Conservation (phyloP, 2,329 filamentous ascomycete species). For the Tolypocladium nubicola region DNA sequence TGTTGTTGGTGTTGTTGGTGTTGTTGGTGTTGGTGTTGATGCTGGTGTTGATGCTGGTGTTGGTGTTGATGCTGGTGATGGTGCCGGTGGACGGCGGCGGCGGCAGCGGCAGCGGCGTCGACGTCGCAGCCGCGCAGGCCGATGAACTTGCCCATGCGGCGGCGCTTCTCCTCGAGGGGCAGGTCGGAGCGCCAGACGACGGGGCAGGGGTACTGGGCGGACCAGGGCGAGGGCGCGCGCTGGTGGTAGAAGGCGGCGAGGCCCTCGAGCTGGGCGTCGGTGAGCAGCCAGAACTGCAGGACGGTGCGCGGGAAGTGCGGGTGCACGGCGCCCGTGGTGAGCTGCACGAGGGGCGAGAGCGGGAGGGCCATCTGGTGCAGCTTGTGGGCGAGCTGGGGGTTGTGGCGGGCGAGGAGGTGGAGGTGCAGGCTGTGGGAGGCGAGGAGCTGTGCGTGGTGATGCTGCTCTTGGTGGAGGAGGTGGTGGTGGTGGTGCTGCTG, state of each 20-base stretch:
- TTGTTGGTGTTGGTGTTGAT: too few species aligned
- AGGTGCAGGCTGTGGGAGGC: constrained; percentile 16
- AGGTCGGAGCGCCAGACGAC: constrained; percentile 49
- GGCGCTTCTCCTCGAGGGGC: constrained; percentile 55
- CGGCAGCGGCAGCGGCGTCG: background rate
- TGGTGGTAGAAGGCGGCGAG: constrained; percentile 68
- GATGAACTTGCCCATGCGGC: constrained; percentile 65
- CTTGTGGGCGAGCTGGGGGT: constrained; percentile 47
- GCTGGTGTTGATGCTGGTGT: too few species aligned
- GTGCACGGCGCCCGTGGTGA: constrained; percentile 51
- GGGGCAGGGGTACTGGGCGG: constrained; percentile 54
- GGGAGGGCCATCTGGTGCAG: constrained; percentile 54
- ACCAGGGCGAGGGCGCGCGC: constrained; percentile 43
- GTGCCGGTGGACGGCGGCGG: too few species aligned
- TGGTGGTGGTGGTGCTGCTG: background rate
- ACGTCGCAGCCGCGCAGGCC: constrained; percentile 49
- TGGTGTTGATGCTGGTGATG: too few species aligned
- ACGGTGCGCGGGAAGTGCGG: constrained; percentile 55
- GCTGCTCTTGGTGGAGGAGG: background rate
- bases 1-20: too few species aligned
- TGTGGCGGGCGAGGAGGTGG: constrained; percentile 13
- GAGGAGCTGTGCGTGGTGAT: constrained; percentile 21
- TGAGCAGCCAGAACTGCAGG: constrained; percentile 65
- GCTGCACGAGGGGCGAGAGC: constrained; percentile 56
- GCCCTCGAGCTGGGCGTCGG: constrained; percentile 56